Base-by-base conservation (phyloP, 306 rosid species). In the Canavalia gladiata region DNA sequence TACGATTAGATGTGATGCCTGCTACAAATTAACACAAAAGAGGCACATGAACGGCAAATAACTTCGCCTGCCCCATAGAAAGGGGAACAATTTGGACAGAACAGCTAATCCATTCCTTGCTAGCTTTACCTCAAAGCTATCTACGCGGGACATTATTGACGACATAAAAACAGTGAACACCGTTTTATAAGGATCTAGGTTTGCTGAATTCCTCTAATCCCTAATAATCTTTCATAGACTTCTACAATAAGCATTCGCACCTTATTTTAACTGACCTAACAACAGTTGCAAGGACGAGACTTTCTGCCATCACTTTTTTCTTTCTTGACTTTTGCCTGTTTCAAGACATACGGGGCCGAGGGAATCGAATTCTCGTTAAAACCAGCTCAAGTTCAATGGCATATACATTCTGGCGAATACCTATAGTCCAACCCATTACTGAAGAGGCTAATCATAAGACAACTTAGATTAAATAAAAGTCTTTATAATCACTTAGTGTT, bases 301-400 rank as follows among this genome's bases (percentile, higher is more conserved):
- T 64, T 65, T 81, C 49, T 66, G 50, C 46, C n/a, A 18, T 8
- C 39, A 25, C 59, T 52, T 83, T 71, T 28, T 34, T 63, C 83
- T 8, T 83, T 77, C 25, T 54, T 43, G 18, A 65, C 34, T 50
- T 0, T n/a, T 35, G 60, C 35, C 28, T 47, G 35, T 64, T 64
- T 8, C 33, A 60, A 49, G 63, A 25, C 73, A 76, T 7, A 28
- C 49, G 13, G 8, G 51, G 50, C 47, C 72, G 2, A 33, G 52
- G 78, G 93, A 89, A 90, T 85, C 87, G 11, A 71, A 83, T 81
- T 91, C 89, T 58, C 62, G 87, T 62, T 75, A 47, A 77, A 67
- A 64, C 76, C 73, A 76, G 66, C 83, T 35, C 76, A 56, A 37
- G 50, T 72, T 58, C 74, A 59, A 57, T 45, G 83, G 82, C 74